Evolutionary conservation across 352 stramenopile genomes (phyloP), one percentile per base, ranked within the genome.

Genomic region (Globisporangium spiculum): DNA sequence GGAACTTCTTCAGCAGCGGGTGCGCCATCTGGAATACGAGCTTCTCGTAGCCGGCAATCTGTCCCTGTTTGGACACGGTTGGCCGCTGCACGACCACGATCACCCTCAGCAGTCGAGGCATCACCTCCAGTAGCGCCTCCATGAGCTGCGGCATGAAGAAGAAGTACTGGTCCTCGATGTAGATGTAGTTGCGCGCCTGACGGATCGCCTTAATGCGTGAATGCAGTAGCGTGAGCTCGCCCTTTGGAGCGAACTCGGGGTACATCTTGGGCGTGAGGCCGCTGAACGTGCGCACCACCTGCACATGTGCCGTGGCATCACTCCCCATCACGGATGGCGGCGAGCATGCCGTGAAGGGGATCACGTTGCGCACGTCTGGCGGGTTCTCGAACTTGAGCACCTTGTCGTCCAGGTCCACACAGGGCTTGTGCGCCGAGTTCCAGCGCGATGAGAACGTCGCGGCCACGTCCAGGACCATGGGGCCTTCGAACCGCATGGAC

Each of bases 131-230:
- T 4, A 91, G 75, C 26, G 75, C 79, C 0, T 83, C 70, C 64
- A 88, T 63, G 4, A 91, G 69, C 67, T 89, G 73, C n/a, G 81
- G 78, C 55, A 91, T 77, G 30, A 80, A 65, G 61, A 89, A 83
- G 53, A 91, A 91, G 71, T 91, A 90, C 71, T 91, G 79, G 57
- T 91, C 83, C 61, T 90, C 78, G 64, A 91, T 80, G 63, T 82
- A 90, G 22, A 91, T 77, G 69, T 77, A 88, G 68, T 91, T 91
- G 58, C 72, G 70, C 1, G 81, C 83, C 24, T 82, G 75, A 3
- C 62, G 69, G 65, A 90, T 86, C 46, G 81, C 83, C 68, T 91
- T 88, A 44, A 86, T 75, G 41, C 80, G 75, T 18, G 75, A 69
- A 50, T 84, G 69, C 24, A 86, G 76, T 32, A 91, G 77, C 16